phyloP scores from a whole-genome alignment of 805 yeast genomes.

The Cyberlindnera mississippiensis region DNA sequence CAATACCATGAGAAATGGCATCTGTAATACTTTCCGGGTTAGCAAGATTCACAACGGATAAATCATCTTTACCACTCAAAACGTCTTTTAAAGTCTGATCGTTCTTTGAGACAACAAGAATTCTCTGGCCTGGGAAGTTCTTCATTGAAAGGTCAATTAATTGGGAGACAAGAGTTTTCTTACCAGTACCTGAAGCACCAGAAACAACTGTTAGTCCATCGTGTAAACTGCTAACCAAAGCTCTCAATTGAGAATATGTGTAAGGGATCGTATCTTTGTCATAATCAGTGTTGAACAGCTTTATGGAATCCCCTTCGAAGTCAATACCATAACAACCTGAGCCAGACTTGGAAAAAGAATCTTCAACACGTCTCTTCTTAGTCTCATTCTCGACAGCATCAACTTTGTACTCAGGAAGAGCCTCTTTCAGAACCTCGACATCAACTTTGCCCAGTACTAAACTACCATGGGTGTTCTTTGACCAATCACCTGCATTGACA shows the following conservation, averaged over 20 bases:
- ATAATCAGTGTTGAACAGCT: neutral
- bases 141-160: slow-evolving; percentile 19
- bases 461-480: neutral
- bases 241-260: slow-evolving; percentile 5
- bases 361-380: slow-evolving; percentile 8
- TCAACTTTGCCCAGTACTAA: neutral
- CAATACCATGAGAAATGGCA: neutral
- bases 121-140: slow-evolving; percentile 20
- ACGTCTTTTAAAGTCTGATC: neutral
- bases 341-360: too few species aligned
- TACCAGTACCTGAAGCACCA: slow-evolving; percentile 57
- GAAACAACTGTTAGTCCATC: slow-evolving; percentile 43
- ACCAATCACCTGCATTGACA: slow-evolving; percentile 5
- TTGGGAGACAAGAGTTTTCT: slow-evolving; percentile 30
- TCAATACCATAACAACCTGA: neutral
- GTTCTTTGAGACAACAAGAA: slow-evolving; percentile 14
- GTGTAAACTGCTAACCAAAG: slow-evolving; percentile 22
- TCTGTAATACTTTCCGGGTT: slow-evolving; percentile 9
- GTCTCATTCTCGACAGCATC: neutral
- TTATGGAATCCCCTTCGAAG: neutral
- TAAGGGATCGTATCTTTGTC: neutral
- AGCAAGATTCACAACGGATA: neutral
- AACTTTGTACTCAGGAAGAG: slow-evolving; percentile 1
- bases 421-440: slow-evolving; percentile 1
- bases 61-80: neutral